Evolutionary conservation across 225 moss, liverwort and hornwort species (phyloP), one percentile per base, ranked within the genome.

Genomic region (Anthoceros angustus): DNA sequence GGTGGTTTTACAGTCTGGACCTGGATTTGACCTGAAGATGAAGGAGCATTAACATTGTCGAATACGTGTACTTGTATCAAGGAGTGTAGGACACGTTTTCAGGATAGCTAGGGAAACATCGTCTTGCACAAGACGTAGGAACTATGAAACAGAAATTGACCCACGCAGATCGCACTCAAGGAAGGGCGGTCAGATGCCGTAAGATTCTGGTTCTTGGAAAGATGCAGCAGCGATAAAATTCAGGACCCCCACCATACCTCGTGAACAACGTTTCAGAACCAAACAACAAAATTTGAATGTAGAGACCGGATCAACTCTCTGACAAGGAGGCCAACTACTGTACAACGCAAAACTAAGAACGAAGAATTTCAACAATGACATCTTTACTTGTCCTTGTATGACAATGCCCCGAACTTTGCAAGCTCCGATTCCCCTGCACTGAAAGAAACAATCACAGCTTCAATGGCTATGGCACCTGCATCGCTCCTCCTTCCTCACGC

Each of bases 1-100:
- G 72, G 82, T 95, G 46, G 81, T 98, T 73, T 72, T 92, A 70
- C 92, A 92, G 70, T 89, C 77, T 43, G 83, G 83, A 64, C 32
- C 32, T 32, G 32, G 32, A 32, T 32, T 32, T 32, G 32, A 32
- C 2, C 32, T 32, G 32, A 32, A 32, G 32, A 32, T 15, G 55
- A 20, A 20, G 55, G 23, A 55, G 18, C 46, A 0, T 55, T 15
- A 55, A 20, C 18, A 5, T 1, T 11, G 45, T 46, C 45, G 45
- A 46, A 46, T 46, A 6, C 6, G 12, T 46, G 45, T 46, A 46
- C 5, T 46, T 46, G 16, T 46, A 46, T 6, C 1, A 32, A 32
- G 32, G 32, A 32, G 32, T 32, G 32, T 32, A 32, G 32, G 32
- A 32, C 32, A 32, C 4, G n/a, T 32, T 32, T 32, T 32, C 32